Base-by-base conservation (phyloP, 23 red algal genomes). In the Agarophyton chilense region DNA sequence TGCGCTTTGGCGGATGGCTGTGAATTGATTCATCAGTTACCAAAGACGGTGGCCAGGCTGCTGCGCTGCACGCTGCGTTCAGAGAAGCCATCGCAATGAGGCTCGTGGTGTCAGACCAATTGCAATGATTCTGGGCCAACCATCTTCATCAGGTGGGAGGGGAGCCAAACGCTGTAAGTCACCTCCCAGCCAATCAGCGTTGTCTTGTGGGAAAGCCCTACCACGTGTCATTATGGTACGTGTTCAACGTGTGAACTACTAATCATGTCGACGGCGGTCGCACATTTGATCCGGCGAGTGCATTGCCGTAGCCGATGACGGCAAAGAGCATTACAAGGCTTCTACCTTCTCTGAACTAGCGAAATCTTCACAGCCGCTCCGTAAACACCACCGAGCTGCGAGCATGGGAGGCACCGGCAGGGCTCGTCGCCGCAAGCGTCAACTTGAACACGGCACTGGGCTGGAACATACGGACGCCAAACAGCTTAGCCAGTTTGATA, bases 351-450 rank as follows among this genome's bases (percentile, higher is more conserved):
- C n/a, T n/a, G n/a, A n/a, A n/a, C n/a, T n/a, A n/a, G n/a, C n/a
- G n/a, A n/a, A n/a, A n/a, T n/a, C n/a, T n/a, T n/a, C n/a, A n/a
- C n/a, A n/a, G n/a, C 44, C 7, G 12, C 44, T 47, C 44, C 12
- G 7, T 12, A 55, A 17, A 4, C 5, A 6, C 72, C 6, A 36
- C 14, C 6, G 18, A 9, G 14, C 18, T 52, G 18, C 24, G 17
- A 31, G 9, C 52, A 98, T 98, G 95, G 95, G 95, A 34, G 95
- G 95, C 36, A 98, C 95, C 0, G 90, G 90, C 17, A 55, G 92
- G 46, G 57, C 86, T 21, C 72, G 76, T 42, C 70, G 95, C 33
- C 72, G 57, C 26, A 93, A 94, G 70, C 83, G 90, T 13, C 52
- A 63, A 13, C 38, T 42, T 10, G 87, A 86, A 31, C 84, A 86